Evolutionary conservation across 805 yeast species (phyloP).

Genomic region (Yamadazyma sp.): DNA sequence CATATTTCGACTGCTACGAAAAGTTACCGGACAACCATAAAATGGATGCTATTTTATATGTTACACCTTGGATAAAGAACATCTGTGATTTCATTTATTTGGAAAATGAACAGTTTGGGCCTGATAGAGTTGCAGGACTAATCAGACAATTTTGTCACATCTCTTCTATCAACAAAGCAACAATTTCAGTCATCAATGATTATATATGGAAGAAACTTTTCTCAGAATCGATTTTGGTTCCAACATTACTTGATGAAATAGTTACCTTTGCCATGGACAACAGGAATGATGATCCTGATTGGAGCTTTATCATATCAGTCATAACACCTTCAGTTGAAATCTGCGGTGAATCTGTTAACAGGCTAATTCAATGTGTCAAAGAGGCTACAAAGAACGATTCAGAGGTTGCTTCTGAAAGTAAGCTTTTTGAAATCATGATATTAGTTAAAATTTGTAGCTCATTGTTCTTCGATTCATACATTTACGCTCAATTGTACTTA

Average conservation of each 20-base stretch:
- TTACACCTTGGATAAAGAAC: slow-evolving; percentile 75
- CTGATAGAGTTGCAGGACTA: slow-evolving; percentile 56
- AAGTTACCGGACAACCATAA: slow-evolving; percentile 31
- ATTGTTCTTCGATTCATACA: slow-evolving; percentile 66
- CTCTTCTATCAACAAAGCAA: slow-evolving; percentile 47
- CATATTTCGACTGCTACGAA: slow-evolving; percentile 44
- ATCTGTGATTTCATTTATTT: slow-evolving; percentile 55
- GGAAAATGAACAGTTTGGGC: slow-evolving; percentile 55
- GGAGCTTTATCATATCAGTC: slow-evolving; percentile 62
- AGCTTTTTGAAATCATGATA: slow-evolving; percentile 71
- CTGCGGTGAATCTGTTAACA: slow-evolving; percentile 59
- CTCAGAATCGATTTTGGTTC: slow-evolving; percentile 55
- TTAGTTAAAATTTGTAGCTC: slow-evolving; percentile 61
- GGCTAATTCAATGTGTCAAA: slow-evolving; percentile 54
- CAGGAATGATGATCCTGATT: slow-evolving; percentile 70
- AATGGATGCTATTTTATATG: slow-evolving; percentile 46
- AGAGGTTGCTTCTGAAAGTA: slow-evolving; percentile 37
- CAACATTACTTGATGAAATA: slow-evolving; percentile 66
- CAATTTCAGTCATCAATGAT: slow-evolving; percentile 53
- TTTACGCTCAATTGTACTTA: slow-evolving; percentile 58
- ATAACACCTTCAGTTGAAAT: slow-evolving; percentile 73
- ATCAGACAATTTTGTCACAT: slow-evolving; percentile 61
- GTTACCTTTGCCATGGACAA: slow-evolving; percentile 71
- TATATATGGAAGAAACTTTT: slow-evolving; percentile 68
- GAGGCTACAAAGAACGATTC: slow-evolving; percentile 44